These are phyloP conservation scores for Nitzschia putrida DNA, from an alignment of 108 stramenopile genomes.

Conservation along the genomic window DNA sequence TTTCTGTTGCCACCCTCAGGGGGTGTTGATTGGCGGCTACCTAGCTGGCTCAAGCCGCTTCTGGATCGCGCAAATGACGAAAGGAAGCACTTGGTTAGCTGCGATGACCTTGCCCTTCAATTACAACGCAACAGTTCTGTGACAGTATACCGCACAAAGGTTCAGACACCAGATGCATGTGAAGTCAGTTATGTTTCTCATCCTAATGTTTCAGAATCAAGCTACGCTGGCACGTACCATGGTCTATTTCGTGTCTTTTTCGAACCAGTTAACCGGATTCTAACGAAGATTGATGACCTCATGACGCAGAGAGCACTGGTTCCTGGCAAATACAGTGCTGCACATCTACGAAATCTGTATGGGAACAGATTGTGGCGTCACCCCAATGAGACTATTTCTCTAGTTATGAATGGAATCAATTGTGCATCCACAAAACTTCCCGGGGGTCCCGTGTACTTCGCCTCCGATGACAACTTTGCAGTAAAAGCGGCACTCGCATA, in stretches of 20 bases:
- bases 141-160: not conserved
- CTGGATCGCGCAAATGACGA: not conserved
- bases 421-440: slow-evolving; percentile 39
- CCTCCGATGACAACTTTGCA: slow-evolving; percentile 32
- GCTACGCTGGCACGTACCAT: slow-evolving; percentile 32
- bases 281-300: slow-evolving; percentile 14
- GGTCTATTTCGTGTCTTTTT: slow-evolving; percentile 40
- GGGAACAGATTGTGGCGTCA: slow-evolving; percentile 29
- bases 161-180: slow-evolving; percentile 37
- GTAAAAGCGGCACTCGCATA: slow-evolving; percentile 23
- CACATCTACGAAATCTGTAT: slow-evolving; percentile 38
- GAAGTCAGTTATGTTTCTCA: slow-evolving; percentile 17
- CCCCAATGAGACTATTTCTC: slow-evolving; percentile 6
- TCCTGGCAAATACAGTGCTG: slow-evolving; percentile 43
- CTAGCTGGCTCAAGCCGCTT: slow-evolving; percentile 14
- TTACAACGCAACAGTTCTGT: not conserved
- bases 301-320: slow-evolving; percentile 20
- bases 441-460: slow-evolving; percentile 39
- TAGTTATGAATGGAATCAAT: slow-evolving; percentile 37
- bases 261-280: slow-evolving; percentile 26
- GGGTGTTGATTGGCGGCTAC: slow-evolving; percentile 42
- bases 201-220: slow-evolving; percentile 7
- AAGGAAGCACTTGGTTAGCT: not conserved
- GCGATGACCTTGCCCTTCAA: not conserved
- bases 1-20: slow-evolving; percentile 44